A percentile compares a stretch with the other conserved stretches of the same genome.
Conservation (phyloP, 78 protist species). For the Monocercomonoides exilis region DNA sequence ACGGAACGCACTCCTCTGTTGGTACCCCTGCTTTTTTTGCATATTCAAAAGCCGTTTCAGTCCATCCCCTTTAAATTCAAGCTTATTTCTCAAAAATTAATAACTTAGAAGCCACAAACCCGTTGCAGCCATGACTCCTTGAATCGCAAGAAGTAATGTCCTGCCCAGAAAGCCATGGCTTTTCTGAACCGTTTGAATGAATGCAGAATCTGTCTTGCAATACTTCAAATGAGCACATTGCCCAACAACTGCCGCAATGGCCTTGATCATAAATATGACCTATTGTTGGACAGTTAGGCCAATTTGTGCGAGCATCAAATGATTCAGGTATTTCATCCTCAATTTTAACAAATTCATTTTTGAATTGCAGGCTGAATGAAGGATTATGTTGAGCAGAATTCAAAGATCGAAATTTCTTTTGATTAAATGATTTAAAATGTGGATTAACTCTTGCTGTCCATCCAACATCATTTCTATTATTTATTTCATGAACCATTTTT, state of each 20-base stretch:
- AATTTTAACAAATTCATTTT: background rate
- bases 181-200: background rate
- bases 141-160: background rate
- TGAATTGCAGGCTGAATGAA: background rate
- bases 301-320: background rate
- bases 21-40: background rate
- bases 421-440: background rate
- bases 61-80: background rate
- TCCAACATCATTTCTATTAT: too few species aligned
- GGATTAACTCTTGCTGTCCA: too few species aligned
- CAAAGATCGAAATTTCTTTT: background rate
- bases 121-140: slow-evolving; percentile 8
- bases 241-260: slow-evolving; percentile 20
- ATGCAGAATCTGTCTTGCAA: slow-evolving; percentile 17
- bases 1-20: background rate
- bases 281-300: background rate
- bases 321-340: background rate
- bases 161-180: background rate
- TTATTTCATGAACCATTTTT: background rate
- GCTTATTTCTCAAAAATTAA: background rate
- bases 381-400: background rate
- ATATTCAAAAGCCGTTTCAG: background rate
- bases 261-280: slow-evolving; percentile 11
- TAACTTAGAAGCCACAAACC: background rate
- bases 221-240: slow-evolving; percentile 10